A percentile compares a stretch with the other conserved stretches of the same genome.
These are phyloP conservation scores for Aegilops bicornis DNA, from an alignment of 176 grass and related monocot genomes.

Conservation along the genomic window DNA sequence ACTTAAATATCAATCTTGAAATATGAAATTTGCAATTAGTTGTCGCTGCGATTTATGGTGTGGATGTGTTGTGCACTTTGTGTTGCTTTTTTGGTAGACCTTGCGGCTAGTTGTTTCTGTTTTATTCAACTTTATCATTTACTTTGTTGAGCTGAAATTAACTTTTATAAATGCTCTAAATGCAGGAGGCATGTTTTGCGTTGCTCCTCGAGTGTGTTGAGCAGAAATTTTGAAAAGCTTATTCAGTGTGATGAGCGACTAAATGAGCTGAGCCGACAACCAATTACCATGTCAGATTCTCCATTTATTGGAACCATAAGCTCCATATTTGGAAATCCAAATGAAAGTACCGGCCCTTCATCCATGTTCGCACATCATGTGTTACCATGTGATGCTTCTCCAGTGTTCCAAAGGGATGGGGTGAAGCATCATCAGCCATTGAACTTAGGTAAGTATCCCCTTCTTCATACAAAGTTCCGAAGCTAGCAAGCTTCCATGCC, in stretches of 20 bases:
- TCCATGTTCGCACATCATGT: constrained; percentile 44
- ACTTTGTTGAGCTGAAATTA: background rate
- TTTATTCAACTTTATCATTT: background rate
- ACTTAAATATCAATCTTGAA: background rate
- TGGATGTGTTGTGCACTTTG: background rate
- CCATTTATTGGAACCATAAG: constrained; percentile 44
- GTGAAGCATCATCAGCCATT: constrained; percentile 25
- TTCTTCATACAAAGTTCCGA: background rate
- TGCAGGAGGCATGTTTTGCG: constrained; percentile 84
- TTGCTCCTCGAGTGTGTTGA: constrained; percentile 54
- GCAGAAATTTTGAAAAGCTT: constrained; percentile 85
- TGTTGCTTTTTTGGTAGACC: background rate
- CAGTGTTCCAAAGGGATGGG: constrained; percentile 33
- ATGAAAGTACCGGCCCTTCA: constrained; percentile 8
- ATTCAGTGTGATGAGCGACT: constrained; percentile 68
- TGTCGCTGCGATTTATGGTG: background rate
- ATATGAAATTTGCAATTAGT: background rate
- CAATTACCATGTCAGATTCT: constrained; percentile 41
- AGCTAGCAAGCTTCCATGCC: background rate
- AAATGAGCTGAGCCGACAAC: constrained; percentile 55
- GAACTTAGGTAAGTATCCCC: constrained; percentile 56
- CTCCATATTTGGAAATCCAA: constrained; percentile 60
- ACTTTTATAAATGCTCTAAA: background rate
- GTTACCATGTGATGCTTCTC: constrained; percentile 30
- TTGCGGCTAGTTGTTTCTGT: background rate